Conservation (phyloP, 371 early-diverging fungal genomes). For the Rhizopus arrhizus region DNA sequence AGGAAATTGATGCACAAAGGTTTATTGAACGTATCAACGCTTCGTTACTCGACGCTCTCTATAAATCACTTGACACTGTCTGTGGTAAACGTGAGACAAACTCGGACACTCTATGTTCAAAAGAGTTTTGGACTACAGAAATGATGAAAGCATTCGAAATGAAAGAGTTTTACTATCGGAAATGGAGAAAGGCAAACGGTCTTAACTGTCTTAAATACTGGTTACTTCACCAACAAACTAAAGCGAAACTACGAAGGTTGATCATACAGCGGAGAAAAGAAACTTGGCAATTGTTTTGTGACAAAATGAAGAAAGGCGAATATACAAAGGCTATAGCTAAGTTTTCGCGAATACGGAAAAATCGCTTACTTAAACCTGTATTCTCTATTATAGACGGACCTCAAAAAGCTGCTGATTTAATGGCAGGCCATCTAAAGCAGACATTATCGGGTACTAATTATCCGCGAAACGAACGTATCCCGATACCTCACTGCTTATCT, state of each 20-base stretch:
- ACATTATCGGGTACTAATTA: too few species aligned
- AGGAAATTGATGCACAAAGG: too few species aligned
- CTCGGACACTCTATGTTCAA: background rate
- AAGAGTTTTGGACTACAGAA: slow-evolving; percentile 1
- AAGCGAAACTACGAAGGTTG: background rate
- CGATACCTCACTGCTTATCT: too few species aligned
- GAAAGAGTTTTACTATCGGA: slow-evolving; percentile 8
- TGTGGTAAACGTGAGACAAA: too few species aligned
- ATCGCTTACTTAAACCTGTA: background rate
- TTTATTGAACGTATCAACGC: too few species aligned
- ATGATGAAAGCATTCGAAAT: background rate
- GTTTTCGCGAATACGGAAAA: slow-evolving; percentile 3
- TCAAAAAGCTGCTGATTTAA: background rate
- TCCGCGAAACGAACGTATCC: too few species aligned
- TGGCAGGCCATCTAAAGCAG: background rate
- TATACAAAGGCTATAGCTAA: slow-evolving; percentile 2
- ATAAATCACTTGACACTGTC: too few species aligned
- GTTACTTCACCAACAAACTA: slow-evolving; percentile 11
- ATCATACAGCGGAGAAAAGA: slow-evolving; percentile 1
- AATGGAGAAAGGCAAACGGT: slow-evolving; percentile 9
- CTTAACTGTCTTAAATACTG: slow-evolving; percentile 12
- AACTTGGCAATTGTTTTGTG: slow-evolving; percentile 15
- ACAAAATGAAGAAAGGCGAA: slow-evolving; percentile 3
- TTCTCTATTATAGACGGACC: slow-evolving; percentile 2
- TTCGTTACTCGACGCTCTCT: too few species aligned